A percentile compares a stretch with the other conserved stretches of the same genome.
These are phyloP conservation scores for Alisma plantagoaquatica DNA, from an alignment of 106 monocot genomes.

Conservation along the genomic window DNA sequence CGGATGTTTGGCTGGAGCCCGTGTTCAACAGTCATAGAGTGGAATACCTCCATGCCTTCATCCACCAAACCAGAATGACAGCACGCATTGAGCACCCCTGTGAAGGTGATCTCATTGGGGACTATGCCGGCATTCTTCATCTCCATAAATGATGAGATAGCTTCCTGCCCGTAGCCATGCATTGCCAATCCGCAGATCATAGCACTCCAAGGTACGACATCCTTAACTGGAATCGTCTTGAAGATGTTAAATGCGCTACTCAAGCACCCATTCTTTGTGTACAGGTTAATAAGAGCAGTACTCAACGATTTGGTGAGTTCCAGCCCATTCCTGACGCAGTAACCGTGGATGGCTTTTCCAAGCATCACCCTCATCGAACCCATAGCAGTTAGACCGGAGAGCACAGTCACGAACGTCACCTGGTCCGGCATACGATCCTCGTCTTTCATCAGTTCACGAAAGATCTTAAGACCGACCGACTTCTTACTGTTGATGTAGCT, in stretches of 20 bases:
- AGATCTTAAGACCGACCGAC: conserved; percentile 25
- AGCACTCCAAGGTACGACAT: conserved; percentile 63
- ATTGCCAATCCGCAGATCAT: conserved; percentile 61
- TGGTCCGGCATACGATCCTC: conserved; percentile 20
- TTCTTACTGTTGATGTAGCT: conserved; percentile 23
- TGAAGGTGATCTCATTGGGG: conserved; percentile 62
- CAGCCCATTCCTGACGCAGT: conserved; percentile 19
- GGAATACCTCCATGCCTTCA: conserved; percentile 30
- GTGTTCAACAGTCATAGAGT: conserved; percentile 33
- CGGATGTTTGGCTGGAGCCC: conserved; percentile 43
- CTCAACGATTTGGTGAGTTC: conserved; percentile 26
- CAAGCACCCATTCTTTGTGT: conserved; percentile 43
- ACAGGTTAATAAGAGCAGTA: conserved; percentile 45
- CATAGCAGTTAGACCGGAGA: conserved; percentile 20
- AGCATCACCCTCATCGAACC: conserved; percentile 17
- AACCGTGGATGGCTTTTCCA: conserved; percentile 60
- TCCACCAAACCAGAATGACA: conserved; percentile 44
- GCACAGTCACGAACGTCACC: conserved; percentile 30
- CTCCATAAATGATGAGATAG: conserved; percentile 35
- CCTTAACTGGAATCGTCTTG: conserved; percentile 27
- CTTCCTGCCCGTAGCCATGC: conserved; percentile 41
- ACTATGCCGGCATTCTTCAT: conserved; percentile 30
- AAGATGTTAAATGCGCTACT: conserved; percentile 37
- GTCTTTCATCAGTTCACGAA: conserved; percentile 34
- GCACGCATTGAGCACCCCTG: conserved; percentile 51